Evolutionary conservation across 2,329 filamentous ascomycete species (phyloP).

Genomic region (Colletotrichum magnum): DNA sequence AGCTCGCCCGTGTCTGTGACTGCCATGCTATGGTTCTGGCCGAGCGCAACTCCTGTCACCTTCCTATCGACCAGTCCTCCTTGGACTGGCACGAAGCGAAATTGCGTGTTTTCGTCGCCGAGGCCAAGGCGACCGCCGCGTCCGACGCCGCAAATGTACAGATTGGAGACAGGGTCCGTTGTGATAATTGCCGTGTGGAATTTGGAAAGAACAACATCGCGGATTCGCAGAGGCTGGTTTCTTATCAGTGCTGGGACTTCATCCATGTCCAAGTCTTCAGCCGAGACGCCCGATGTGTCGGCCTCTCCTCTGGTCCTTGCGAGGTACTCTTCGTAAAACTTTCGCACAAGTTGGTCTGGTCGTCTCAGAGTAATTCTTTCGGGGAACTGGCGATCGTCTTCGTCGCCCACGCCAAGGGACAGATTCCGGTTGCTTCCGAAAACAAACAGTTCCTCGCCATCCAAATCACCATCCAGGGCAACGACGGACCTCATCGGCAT

Average conservation of each 20-base stretch:
- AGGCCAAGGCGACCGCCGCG: slow-evolving; percentile 90
- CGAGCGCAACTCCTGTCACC: slow-evolving; percentile 83
- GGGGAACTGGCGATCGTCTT: slow-evolving; percentile 93
- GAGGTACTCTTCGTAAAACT: slow-evolving; percentile 80
- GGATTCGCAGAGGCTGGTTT: slow-evolving; percentile 80
- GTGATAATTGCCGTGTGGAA: slow-evolving; percentile 92
- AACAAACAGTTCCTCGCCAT: slow-evolving; percentile 88
- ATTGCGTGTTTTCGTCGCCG: slow-evolving; percentile 90
- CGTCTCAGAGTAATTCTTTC: slow-evolving; percentile 85
- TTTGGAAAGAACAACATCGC: slow-evolving; percentile 90
- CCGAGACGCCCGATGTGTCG: neutral
- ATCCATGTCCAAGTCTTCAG: slow-evolving; percentile 47
- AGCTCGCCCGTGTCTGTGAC: slow-evolving; percentile 89
- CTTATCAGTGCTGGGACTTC: slow-evolving; percentile 81
- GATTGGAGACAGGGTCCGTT: slow-evolving; percentile 86
- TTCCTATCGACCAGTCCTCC: slow-evolving; percentile 82
- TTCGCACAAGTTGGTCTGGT: slow-evolving; percentile 81
- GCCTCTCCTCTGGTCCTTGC: slow-evolving; percentile 54
- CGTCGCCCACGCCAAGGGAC: slow-evolving; percentile 92
- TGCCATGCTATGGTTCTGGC: slow-evolving; percentile 92
- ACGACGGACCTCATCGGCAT: slow-evolving; percentile 35
- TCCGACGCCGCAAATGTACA: slow-evolving; percentile 94
- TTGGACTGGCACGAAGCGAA: slow-evolving; percentile 87
- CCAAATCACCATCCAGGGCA: slow-evolving; percentile 41
- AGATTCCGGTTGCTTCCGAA: slow-evolving; percentile 98